Evolutionary conservation across 179 eudicot genomes (phyloP).

Genomic region (Spergularia azorica): DNA sequence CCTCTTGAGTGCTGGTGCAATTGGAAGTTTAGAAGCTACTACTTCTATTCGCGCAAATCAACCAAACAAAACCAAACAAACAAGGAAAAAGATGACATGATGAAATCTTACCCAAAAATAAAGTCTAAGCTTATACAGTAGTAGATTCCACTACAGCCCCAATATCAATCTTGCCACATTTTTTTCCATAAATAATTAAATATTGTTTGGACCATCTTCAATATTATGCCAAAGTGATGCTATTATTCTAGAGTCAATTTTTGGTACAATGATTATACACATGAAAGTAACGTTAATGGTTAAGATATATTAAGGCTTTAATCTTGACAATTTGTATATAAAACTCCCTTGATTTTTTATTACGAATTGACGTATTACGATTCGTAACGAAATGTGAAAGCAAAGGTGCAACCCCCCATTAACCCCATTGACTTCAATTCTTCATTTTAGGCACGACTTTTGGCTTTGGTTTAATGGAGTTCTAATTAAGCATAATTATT

Average conservation of each 20-base stretch:
- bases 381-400: slow-evolving; percentile 1
- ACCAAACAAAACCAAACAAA: slow-evolving; percentile 9
- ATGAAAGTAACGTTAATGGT: not conserved
- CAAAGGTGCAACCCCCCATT: slow-evolving; percentile 2
- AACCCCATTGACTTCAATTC: slow-evolving; percentile 1
- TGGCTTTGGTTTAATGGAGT: not conserved
- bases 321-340: not conserved
- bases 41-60: not conserved
- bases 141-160: not conserved
- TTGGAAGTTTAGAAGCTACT: no score
- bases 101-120: not conserved
- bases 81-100: not conserved
- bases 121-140: not conserved
- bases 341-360: not conserved
- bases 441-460: not conserved
- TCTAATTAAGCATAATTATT: not conserved
- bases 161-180: not conserved
- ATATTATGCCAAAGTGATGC: not conserved
- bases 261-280: no score
- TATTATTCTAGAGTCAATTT: no score
- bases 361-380: not conserved
- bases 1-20: no score
- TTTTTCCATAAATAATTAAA: not conserved
- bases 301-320: not conserved
- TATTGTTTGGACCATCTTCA: not conserved